Evolutionary conservation across 345 rosid genomes (phyloP), one percentile per base, ranked within the genome.

Genomic region (Salix exigua): DNA sequence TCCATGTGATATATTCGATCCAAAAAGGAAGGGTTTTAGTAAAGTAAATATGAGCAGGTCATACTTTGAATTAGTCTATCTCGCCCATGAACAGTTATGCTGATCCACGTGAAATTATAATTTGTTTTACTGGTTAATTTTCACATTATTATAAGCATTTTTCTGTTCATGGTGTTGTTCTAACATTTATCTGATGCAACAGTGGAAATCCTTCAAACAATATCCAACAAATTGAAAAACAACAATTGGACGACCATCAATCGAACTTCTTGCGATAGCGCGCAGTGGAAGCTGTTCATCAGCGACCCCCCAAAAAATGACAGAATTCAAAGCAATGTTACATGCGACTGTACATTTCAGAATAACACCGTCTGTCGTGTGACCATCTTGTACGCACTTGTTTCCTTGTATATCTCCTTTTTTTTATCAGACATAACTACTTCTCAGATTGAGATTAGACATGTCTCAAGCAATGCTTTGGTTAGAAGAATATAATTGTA

Each of bases 171-270:
- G 62, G 23, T 23, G 26, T 3, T 58, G 14, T 9, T 9, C 28
- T 31, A 9, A 10, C 46, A 62, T 19, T 60, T 40, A 25, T n/a
- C 13, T 31, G 40, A 48, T 78, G 67, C 35, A 25, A 66, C 87
- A 92, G 97, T 88, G 68, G 42, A 85, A 83, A 78, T 82, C 48
- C 86, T 92, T 25, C 73, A 73, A 73, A 84, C 88, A 21, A 85
- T 92, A 17, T 75, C 89, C 37, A 30, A 10, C 9, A 87, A 87
- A 78, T 77, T 92, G 75, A 75, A 80, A 67, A 61, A 67, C 83
- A 68, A 13, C 28, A 46, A 81, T 23, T 81, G 85, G 77, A 83
- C 83, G 76, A 82, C 83, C 64, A 81, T 17, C 18, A 77, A 44
- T 23, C 30, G 28, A 23, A 81, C 72, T 38, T 88, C 94, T 26